Base-by-base conservation (phyloP, 768 basidiomycete species). In the Suillus placidus region DNA sequence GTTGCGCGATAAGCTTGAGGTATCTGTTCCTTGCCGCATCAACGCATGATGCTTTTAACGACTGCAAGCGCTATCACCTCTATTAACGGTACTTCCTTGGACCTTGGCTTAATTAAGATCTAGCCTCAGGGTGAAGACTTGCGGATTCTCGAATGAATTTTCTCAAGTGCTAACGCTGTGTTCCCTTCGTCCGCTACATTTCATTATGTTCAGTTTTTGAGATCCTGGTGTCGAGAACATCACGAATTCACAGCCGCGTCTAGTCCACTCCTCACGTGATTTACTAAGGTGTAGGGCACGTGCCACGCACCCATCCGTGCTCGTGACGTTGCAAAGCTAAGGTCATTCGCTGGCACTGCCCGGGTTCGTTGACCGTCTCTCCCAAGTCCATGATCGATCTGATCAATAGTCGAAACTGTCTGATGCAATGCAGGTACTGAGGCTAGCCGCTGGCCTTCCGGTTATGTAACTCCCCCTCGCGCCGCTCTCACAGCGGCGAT, bases 401-500 rank as follows among this genome's bases (percentile, higher is more conserved):
- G 2, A 51, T 51, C 6, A 14, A 26, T 51, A 14, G 9, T 34
- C 20, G 30, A 54, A 10, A 18, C 5, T 32, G 10, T 32, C 30
- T 32, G 18, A 52, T 18, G 8, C 51, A 52, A 32, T 32, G 18
- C 52, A 54, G 32, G 52, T 34, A 54, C 52, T n/a, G n/a, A n/a
- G n/a, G n/a, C n/a, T n/a, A n/a, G n/a, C n/a, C n/a, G n/a, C n/a
- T 47, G 47, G 12, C 16, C 10, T 13, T 12, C 34, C 32, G 20
- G 12, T n/a, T n/a, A 35, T 35, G 34, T 55, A 55, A 55, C 6
- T 13, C 3, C 12, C 10, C 54, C 20, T 55, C 32, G 20, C 18
- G 54, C 20, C 54, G 18, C 62, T 63, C 62, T 57, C 62, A 63
- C 62, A 61, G 9, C 62, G 62, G 62, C 57, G n/a, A 63, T 61